Base-by-base conservation (phyloP, 2,329 filamentous ascomycete species). In the Microthyrium microscopicum region DNA sequence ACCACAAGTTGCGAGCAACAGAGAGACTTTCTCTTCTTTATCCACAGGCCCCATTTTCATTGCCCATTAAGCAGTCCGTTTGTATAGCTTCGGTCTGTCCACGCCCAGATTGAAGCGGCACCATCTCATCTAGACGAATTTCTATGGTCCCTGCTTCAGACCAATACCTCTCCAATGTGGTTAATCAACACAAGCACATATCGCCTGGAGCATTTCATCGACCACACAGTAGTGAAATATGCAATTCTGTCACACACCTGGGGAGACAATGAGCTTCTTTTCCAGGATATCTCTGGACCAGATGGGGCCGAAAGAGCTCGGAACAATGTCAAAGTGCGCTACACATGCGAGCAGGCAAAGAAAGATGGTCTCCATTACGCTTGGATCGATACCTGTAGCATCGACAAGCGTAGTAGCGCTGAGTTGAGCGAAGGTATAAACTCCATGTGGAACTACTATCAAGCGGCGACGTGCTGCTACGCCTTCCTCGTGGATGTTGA, bases 191-290 rank as follows among this genome's bases (percentile, higher is more conserved):
- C 12, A 15, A 12, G 12, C 4, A 16, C 5, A 16, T 5, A 18
- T 8, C 16, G 20, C 4, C 11, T 29, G 27, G 27, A 29, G 27
- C 11, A 29, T 12, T 29, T 29, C 29, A 26, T 20, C 4, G 29
- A 20, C 5, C 4, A 36, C 6, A n/a, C n/a, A n/a, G n/a, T 34
- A 15, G 25, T 26, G 6, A 6, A 8, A n/a, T 46, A 46, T 26
- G 43, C 44, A 9, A 44, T 45, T 15, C 40, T 46, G 9, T 45
- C 41, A 2, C 45, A 47, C 33, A 45, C 40, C 3, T 47, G 45
- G 45, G 41, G 39, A 8, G 40, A 44, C 7, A 39, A 41, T 13
- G 44, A 48, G 28, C 35, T 47, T 11, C 36, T 31, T 7, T 46
- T 40, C 28, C 29, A 47, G 11, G 45, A 46, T 24, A 28, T 47